Conservation (phyloP, 164 flowering plant genomes). For the Stephania yunnanensis region DNA sequence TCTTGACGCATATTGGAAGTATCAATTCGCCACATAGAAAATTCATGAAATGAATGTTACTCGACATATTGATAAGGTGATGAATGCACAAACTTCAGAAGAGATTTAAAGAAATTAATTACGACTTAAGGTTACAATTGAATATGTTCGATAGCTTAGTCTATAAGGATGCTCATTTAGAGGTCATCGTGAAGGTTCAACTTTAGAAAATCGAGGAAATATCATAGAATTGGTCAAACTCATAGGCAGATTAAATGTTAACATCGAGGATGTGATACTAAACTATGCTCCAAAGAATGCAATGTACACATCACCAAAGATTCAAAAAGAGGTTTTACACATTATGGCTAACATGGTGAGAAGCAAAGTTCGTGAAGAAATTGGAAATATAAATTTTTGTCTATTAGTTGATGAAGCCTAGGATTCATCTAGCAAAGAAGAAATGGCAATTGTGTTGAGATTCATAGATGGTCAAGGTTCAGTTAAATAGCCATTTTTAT, state of each 20-base stretch:
- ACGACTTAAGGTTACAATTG: not conserved
- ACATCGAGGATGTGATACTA: no score
- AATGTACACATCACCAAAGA: constrained; percentile 3
- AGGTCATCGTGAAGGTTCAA: constrained; percentile 12
- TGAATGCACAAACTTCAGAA: not conserved
- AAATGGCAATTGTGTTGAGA: no score
- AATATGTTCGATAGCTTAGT: not conserved
- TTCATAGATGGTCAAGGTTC: constrained; percentile 9
- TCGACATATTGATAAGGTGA: constrained; percentile 1
- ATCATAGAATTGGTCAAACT: not conserved
- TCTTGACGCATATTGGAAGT: no score
- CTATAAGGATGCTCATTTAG: constrained; percentile 16
- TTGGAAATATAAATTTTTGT: no score
- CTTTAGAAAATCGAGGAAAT: constrained; percentile 4
- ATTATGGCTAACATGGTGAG: not conserved
- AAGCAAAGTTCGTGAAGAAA: no score
- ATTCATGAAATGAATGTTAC: no score
- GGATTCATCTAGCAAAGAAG: no score
- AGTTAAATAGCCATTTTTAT: constrained; percentile 2
- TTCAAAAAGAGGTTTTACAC: constrained; percentile 18
- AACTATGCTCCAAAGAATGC: not conserved
- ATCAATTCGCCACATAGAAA: not conserved
- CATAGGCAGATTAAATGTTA: not conserved
- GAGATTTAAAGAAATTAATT: not conserved
- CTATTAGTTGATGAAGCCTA: no score